Evolutionary conservation across 306 rosid genomes (phyloP), one percentile per base, ranked within the genome.

Genomic region (Acacia confusa): DNA sequence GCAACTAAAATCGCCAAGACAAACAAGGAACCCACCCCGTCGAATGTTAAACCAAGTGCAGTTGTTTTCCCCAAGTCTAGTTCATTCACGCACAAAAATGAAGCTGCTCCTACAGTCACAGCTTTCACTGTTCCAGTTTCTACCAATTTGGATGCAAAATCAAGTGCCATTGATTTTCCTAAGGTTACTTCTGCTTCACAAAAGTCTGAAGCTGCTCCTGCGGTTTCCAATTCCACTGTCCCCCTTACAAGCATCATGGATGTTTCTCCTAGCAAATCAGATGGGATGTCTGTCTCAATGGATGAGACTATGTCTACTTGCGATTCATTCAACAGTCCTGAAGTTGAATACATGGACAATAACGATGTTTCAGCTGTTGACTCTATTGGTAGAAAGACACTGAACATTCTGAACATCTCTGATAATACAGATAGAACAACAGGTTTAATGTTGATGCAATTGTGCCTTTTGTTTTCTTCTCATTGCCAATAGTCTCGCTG

Each of bases 291-390:
- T 0, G 94, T 91, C 50, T 95, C 97, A 4, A 41, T 91, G 89
- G 99, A 91, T 36, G 99, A 91, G 87, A 79, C 93, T 2, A 89
- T 93, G 97, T 95, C 99, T 36, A 87, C 89, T 24, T 95, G 94
- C 78, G 96, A 93, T 53, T 93, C 98, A 44, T 89, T 90, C 78
- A 92, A 92, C 88, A 93, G 98, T 55, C 98, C 99, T 4, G 93
- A 93, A 17, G 82, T 95, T 75, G 99, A 95, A 76, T 95, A 95
- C 50, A 30, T 95, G 6, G 97, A 95, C 82, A 89, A 91, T 30
- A 90, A 72, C 63, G 97, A 92, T 69, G 84, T 86, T 70, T 87
- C 85, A n/a, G 88, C 86, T 0, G 87, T 90, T 13, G 92, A 89
- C 78, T 89, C 97, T 3, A 81, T 93, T 74, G 86, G 90, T 79